Evolutionary conservation across 768 basidiomycete species (phyloP).

Genomic region (Pleurotus tuoliensis): DNA sequence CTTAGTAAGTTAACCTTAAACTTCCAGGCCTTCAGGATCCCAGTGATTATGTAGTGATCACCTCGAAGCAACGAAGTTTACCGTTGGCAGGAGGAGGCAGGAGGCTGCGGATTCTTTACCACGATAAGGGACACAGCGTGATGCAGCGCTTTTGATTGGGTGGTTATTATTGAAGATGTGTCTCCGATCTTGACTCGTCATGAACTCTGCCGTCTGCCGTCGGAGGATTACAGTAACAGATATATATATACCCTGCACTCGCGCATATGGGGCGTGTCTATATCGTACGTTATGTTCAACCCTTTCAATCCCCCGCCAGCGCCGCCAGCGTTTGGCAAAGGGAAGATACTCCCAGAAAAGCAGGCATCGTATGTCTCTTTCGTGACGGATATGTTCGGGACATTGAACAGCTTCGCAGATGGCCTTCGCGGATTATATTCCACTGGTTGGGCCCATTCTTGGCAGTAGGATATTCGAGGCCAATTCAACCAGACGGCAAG

Average conservation of each 20-base stretch:
- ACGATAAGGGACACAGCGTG: too few species aligned
- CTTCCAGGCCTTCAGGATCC: too few species aligned
- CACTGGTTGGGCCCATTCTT: slow-evolving; percentile 55
- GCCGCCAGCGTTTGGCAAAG: slow-evolving; percentile 17
- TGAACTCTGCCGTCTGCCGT: too few species aligned
- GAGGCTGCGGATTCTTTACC: too few species aligned
- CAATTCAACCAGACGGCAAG: slow-evolving; percentile 53
- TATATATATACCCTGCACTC: neutral
- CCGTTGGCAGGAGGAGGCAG: too few species aligned
- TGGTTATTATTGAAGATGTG: too few species aligned
- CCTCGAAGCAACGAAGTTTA: too few species aligned
- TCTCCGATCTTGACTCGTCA: too few species aligned
- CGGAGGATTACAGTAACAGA: neutral
- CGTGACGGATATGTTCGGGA: too few species aligned
- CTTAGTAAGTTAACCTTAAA: too few species aligned
- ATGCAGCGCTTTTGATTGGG: too few species aligned
- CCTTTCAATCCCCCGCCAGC: slow-evolving; percentile 18
- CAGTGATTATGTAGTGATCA: too few species aligned
- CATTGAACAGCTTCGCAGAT: slow-evolving; percentile 21
- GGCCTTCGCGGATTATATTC: slow-evolving; percentile 42
- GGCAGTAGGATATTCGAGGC: slow-evolving; percentile 54
- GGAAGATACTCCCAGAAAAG: slow-evolving; percentile 16
- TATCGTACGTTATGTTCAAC: slow-evolving; percentile 8
- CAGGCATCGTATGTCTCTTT: slow-evolving; percentile 28
- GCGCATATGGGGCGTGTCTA: neutral